phyloP scores from a whole-genome alignment of 345 rosid species.

The Brassica incana region DNA sequence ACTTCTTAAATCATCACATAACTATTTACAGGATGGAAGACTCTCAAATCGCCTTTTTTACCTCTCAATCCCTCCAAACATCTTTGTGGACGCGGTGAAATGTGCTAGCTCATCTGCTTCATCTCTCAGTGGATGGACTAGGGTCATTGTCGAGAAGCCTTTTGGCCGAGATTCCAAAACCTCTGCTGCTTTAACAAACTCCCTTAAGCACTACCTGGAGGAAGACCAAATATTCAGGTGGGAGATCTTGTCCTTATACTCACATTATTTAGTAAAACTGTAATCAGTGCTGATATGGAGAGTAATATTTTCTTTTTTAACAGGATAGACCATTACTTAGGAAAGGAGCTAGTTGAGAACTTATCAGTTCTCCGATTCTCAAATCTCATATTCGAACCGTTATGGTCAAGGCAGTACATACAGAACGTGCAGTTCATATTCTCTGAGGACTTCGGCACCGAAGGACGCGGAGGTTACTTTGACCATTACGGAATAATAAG shows the following conservation, averaged over 20 bases:
- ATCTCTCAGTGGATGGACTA: constrained; percentile 89
- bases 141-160: constrained; percentile 99
- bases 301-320: not conserved
- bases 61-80: constrained; percentile 92
- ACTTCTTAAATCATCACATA: not conserved
- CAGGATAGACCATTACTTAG: constrained; percentile 98
- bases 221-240: constrained; percentile 99
- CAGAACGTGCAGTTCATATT: constrained; percentile 88
- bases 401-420: constrained; percentile 96
- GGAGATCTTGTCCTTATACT: not conserved
- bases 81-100: constrained; percentile 84
- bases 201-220: constrained; percentile 73
- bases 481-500: constrained; percentile 92
- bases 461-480: constrained; percentile 99
- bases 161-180: constrained; percentile 96
- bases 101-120: constrained; percentile 92
- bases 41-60: constrained; percentile 88
- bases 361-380: constrained; percentile 95
- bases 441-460: constrained; percentile 98
- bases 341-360: constrained; percentile 97
- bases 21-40: constrained; percentile 62
- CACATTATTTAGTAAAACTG: not conserved
- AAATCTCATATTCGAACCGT: constrained; percentile 91
- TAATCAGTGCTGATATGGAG: not conserved
- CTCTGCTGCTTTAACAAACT: constrained; percentile 83